phyloP scores from a whole-genome alignment of 495 filamentous ascomycete species.

The Bacidia gigantensis region DNA sequence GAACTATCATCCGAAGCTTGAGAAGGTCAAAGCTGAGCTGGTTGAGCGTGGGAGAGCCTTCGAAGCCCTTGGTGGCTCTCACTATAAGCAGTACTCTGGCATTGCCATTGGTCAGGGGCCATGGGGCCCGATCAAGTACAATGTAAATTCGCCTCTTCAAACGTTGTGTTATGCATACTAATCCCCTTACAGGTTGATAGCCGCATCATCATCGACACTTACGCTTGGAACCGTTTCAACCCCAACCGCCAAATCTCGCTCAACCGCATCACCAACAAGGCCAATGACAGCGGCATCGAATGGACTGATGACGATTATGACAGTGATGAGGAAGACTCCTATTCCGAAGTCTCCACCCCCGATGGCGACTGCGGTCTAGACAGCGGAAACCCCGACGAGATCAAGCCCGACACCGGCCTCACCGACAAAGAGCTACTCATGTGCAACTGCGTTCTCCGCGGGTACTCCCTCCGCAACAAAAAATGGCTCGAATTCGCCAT shows the following conservation, averaged over 20 bases:
- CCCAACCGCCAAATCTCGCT: constrained; percentile 33
- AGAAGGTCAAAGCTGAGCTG: constrained; percentile 27
- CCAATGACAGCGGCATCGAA: constrained; percentile 1
- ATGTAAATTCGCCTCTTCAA: constrained; percentile 4
- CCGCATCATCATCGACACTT: constrained; percentile 42
- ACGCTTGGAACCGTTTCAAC: constrained; percentile 17
- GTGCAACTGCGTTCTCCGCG: constrained; percentile 21
- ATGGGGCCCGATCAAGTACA: constrained; percentile 28
- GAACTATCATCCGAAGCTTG: constrained; percentile 32
- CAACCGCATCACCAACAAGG: constrained; percentile 26
- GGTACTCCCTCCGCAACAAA: constrained; percentile 34
- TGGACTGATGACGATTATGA: background rate
- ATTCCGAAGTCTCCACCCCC: background rate
- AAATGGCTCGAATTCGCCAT: constrained; percentile 32
- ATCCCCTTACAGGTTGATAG: constrained; percentile 27
- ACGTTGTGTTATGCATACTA: background rate
- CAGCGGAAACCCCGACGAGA: background rate
- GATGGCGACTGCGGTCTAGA: background rate
- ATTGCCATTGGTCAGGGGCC: constrained; percentile 24
- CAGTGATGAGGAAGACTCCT: background rate
- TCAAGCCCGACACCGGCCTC: background rate
- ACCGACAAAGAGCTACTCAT: constrained; percentile 8
- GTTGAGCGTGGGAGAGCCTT: constrained; percentile 36
- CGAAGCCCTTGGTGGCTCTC: constrained; percentile 41
- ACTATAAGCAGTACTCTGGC: constrained; percentile 49